Conservation (phyloP, 495 filamentous ascomycete genomes). For the Penicillium soppii region DNA sequence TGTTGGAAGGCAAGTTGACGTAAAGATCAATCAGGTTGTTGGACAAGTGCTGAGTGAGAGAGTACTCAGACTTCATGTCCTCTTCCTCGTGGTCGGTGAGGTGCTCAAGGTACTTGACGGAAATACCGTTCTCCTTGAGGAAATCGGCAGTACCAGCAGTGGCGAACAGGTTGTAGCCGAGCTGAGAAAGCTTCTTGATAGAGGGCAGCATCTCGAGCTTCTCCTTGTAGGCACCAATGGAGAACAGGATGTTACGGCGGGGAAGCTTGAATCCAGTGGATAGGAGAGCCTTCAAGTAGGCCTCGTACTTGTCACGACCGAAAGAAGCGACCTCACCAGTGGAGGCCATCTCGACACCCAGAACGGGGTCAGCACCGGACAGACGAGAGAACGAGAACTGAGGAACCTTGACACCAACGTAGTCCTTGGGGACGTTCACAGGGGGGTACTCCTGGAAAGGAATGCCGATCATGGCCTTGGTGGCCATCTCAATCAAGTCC, state of each 20-base stretch:
- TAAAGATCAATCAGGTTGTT: slow-evolving; percentile 98
- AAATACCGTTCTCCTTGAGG: slow-evolving; percentile 84
- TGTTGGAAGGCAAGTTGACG: slow-evolving; percentile 98
- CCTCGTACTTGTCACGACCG: slow-evolving; percentile 92
- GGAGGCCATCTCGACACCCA: slow-evolving; percentile 98
- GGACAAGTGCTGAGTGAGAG: slow-evolving; percentile 88
- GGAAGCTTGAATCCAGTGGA: slow-evolving; percentile 97
- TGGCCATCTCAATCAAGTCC: slow-evolving; percentile 97
- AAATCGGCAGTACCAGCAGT: slow-evolving; percentile 96
- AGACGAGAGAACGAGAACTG: slow-evolving; percentile 98
- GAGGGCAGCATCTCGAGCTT: slow-evolving; percentile 97
- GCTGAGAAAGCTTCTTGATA: slow-evolving; percentile 77
- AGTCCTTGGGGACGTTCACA: slow-evolving; percentile 69
- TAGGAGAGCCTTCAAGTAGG: slow-evolving; percentile 91
- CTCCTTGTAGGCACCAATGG: slow-evolving; percentile 95
- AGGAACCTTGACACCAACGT: slow-evolving; percentile 95
- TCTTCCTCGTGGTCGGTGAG: slow-evolving; percentile 62
- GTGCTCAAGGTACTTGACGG: slow-evolving; percentile 87
- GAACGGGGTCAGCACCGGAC: slow-evolving; percentile 91
- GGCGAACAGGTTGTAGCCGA: slow-evolving; percentile 93
- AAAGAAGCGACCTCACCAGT: slow-evolving; percentile 98
- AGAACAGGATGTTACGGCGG: slow-evolving; percentile 90
- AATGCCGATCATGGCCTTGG: slow-evolving; percentile 89
- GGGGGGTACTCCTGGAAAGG: slow-evolving; percentile 81
- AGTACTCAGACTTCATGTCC: slow-evolving; percentile 92